phyloP scores from a whole-genome alignment of 1,284 basidiomycete genomes.

The Coniferiporia sulphurascens region DNA sequence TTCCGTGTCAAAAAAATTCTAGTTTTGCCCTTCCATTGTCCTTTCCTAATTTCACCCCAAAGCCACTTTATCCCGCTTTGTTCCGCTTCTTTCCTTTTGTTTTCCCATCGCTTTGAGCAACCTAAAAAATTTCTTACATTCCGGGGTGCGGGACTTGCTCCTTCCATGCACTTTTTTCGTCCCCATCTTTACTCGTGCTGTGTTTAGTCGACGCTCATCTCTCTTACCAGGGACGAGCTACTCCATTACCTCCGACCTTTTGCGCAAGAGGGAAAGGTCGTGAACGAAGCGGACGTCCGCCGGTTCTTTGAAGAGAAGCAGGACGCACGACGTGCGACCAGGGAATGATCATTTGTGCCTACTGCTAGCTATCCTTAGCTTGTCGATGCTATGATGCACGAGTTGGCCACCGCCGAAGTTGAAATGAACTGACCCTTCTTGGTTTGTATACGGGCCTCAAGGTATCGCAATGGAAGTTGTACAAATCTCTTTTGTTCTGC shows the following conservation, averaged over 20 bases:
- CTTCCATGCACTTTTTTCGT: too few relatives aligned
- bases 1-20: background rate
- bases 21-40: background rate
- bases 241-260: constrained; percentile 62
- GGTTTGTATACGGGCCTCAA: background rate
- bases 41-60: constrained; percentile 1
- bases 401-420: background rate
- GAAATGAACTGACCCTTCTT: background rate
- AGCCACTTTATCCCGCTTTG: background rate
- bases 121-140: background rate
- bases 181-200: background rate
- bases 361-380: background rate
- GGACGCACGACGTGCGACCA: constrained; percentile 10
- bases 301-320: constrained; percentile 55
- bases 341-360: background rate
- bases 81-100: too few relatives aligned
- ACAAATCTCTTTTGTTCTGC: background rate
- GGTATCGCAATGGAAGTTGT: background rate
- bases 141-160: too few relatives aligned
- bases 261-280: constrained; percentile 71
- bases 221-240: constrained; percentile 47
- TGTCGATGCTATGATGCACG: background rate
- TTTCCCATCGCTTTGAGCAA: constrained; percentile 38
- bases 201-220: background rate
- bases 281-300: constrained; percentile 66